Evolutionary conservation across 23 red algal genomes (phyloP).

Genomic region (Chondrus crispus): DNA sequence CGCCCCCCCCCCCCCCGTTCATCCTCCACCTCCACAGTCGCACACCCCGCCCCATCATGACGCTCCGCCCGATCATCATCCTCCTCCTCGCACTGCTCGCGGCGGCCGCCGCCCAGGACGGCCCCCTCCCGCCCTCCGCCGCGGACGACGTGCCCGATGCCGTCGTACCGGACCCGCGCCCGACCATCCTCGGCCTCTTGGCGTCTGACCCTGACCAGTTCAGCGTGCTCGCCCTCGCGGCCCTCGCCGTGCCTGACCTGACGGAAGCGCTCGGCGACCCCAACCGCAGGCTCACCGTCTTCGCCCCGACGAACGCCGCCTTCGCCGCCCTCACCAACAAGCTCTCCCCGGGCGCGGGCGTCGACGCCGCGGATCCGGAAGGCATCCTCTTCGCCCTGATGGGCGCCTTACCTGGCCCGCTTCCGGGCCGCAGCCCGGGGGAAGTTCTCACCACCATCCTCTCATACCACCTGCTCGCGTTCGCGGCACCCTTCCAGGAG

Average conservation of each 20-base stretch:
- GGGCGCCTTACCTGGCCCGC: too few species aligned
- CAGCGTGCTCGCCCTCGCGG: background rate
- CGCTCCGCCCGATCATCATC: background rate
- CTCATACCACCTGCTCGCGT: too few species aligned
- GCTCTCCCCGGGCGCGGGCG: background rate
- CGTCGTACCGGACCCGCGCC: background rate
- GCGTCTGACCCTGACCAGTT: background rate
- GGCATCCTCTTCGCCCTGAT: too few species aligned
- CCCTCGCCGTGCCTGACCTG: background rate
- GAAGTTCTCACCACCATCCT: too few species aligned
- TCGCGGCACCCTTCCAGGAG: too few species aligned
- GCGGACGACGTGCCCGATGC: slow-evolving; percentile 18
- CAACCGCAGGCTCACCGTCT: slow-evolving; percentile 24
- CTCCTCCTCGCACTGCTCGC: background rate
- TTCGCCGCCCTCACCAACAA: background rate
- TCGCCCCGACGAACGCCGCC: slow-evolving; percentile 38
- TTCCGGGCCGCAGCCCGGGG: too few species aligned
- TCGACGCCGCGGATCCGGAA: too few species aligned
- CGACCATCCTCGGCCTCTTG: background rate
- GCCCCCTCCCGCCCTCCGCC: background rate
- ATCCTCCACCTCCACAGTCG: too few species aligned
- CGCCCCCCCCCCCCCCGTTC: too few species aligned
- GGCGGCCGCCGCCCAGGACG: background rate
- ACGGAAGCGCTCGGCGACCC: background rate
- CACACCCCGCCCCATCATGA: too few species aligned